Evolutionary conservation across 192 early-diverging fungal genomes (phyloP).

Genomic region (Mortierella hygrophila): DNA sequence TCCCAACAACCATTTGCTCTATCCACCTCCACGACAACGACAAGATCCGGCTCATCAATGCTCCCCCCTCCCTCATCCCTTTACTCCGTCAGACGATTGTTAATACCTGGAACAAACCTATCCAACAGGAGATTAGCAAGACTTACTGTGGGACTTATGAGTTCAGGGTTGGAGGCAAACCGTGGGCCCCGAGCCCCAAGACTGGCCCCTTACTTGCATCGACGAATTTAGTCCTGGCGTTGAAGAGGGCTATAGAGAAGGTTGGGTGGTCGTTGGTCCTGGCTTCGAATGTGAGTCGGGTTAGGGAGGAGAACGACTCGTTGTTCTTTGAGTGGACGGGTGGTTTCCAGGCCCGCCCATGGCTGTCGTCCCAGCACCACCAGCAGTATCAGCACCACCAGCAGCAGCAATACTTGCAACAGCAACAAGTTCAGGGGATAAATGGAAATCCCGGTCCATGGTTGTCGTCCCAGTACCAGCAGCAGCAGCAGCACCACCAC

Average conservation of each 20-base stretch:
- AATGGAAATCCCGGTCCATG: no score
- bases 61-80: not conserved
- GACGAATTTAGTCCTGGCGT: not conserved
- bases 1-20: not conserved
- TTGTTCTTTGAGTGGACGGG: not conserved
- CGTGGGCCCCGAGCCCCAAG: not conserved
- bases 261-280: not conserved
- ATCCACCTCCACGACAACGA: not conserved
- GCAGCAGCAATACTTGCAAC: no score
- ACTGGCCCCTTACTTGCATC: not conserved
- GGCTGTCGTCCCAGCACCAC: not conserved
- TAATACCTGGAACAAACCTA: not conserved
- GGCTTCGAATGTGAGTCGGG: not conserved
- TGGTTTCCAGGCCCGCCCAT: not conserved
- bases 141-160: not conserved
- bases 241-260: not conserved
- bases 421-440: no score
- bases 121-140: not conserved
- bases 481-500: no score
- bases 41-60: constrained; percentile 16
- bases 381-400: no score
- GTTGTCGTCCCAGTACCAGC: not conserved
- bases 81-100: not conserved
- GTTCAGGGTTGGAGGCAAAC: not conserved
- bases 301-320: not conserved